Percentiles rank a stretch among this genome's conserved stretches.
Conservation (phyloP, 352 stramenopile genomes). For the Lagenidium giganteum region DNA sequence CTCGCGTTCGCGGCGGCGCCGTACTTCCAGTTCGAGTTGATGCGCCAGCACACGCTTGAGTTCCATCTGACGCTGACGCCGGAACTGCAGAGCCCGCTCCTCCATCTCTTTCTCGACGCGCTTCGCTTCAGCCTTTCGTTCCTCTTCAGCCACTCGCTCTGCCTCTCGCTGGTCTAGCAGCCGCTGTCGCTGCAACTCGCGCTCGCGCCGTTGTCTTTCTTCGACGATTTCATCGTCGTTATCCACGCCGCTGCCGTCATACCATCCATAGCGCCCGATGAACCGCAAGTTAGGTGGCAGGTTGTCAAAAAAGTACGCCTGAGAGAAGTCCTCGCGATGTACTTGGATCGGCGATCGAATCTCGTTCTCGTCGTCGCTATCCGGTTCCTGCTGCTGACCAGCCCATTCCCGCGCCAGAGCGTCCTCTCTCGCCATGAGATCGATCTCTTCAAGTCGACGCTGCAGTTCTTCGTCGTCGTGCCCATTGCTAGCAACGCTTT, state of each 20-base stretch:
- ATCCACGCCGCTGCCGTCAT: constrained; percentile 32
- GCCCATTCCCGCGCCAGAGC: constrained; percentile 15
- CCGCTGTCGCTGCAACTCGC: constrained; percentile 32
- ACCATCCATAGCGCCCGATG: constrained; percentile 28
- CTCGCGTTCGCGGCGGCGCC: too few species aligned
- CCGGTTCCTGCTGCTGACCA: constrained; percentile 4
- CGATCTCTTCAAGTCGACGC: too few species aligned
- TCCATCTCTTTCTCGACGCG: constrained; percentile 44
- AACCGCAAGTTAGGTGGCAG: constrained; percentile 30
- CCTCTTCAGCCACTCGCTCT: constrained; percentile 34
- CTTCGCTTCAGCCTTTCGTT: constrained; percentile 30
- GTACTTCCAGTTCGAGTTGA: constrained; percentile 38
- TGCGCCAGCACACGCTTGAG: constrained; percentile 36
- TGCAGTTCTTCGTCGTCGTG: too few species aligned
- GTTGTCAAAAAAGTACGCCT: constrained; percentile 50
- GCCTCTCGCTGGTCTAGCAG: constrained; percentile 38
- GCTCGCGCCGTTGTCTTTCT: constrained; percentile 38
- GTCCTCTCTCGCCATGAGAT: constrained; percentile 17
- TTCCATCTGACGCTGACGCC: constrained; percentile 30
- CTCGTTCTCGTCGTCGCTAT: constrained; percentile 37
- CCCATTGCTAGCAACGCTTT: too few species aligned
- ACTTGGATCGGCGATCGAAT: constrained; percentile 20
- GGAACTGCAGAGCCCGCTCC: constrained; percentile 35
- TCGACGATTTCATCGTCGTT: constrained; percentile 56
- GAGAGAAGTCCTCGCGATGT: constrained; percentile 42